phyloP scores from a whole-genome alignment of 257 asterid genomes.

The Salvia splendens region DNA sequence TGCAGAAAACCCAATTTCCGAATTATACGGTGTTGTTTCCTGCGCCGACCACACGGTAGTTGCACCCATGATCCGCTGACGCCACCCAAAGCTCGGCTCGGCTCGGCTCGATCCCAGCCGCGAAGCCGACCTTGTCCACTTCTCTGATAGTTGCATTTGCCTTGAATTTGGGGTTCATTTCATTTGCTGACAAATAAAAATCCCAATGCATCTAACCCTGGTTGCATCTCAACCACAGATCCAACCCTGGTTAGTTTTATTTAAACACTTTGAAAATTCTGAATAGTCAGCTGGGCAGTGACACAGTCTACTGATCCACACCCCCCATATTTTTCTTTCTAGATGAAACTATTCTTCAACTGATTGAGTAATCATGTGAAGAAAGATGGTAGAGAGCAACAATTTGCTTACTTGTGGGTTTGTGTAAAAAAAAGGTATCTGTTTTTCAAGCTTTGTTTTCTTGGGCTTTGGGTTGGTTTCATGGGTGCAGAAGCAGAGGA shows the following conservation, averaged over 20 bases:
- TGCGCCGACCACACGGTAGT: slow-evolving; percentile 32
- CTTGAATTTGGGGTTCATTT: slow-evolving; percentile 58
- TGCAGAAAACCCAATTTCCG: slow-evolving; percentile 17
- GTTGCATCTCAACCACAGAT: slow-evolving; percentile 21
- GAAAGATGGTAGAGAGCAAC: slow-evolving; percentile 22
- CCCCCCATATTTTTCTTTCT: slow-evolving; percentile 36
- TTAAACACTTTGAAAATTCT: slow-evolving; percentile 57
- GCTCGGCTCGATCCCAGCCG: slow-evolving; percentile 28
- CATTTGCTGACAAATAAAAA: slow-evolving; percentile 37
- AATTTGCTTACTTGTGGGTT: slow-evolving; percentile 32
- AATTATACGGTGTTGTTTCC: slow-evolving; percentile 14
- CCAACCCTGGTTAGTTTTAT: slow-evolving; percentile 73
- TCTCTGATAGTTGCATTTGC: slow-evolving; percentile 44
- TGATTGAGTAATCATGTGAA: slow-evolving; percentile 59
- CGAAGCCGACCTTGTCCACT: slow-evolving; percentile 26
- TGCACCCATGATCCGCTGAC: slow-evolving; percentile 45
- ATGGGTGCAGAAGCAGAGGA: slow-evolving; percentile 62
- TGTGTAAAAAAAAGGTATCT: not conserved
- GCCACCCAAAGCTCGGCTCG: slow-evolving; percentile 35
- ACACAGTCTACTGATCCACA: slow-evolving; percentile 35
- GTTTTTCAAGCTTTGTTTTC: slow-evolving; percentile 10
- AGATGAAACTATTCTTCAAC: slow-evolving; percentile 44
- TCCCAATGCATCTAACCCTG: not conserved
- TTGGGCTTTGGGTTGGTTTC: slow-evolving; percentile 39
- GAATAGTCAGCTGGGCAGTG: slow-evolving; percentile 49